These are phyloP conservation scores for Raffaelea albimanens DNA, from an alignment of 2,329 filamentous ascomycete genomes.

Conservation along the genomic window DNA sequence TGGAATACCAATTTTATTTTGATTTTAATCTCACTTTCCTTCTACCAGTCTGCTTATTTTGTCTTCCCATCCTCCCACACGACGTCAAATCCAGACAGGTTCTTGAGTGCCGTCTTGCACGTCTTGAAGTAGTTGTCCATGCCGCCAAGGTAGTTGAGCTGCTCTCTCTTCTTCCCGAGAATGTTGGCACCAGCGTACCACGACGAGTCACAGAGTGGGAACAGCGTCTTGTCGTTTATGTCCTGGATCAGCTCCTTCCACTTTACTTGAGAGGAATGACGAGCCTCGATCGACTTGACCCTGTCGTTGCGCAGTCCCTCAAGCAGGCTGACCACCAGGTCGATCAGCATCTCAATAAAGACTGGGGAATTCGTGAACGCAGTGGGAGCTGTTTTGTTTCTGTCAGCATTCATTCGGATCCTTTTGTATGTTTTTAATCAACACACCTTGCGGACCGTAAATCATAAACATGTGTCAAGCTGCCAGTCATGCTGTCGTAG, in stretches of 20 bases:
- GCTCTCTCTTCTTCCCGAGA: conserved; percentile 14
- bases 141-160: conserved; percentile 12
- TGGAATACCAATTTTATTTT: no score
- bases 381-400: conserved; percentile 9
- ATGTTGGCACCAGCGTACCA: conserved; percentile 18
- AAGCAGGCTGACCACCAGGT: conserved; percentile 10
- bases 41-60: no score
- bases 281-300: conserved; percentile 11
- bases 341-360: conserved; percentile 11
- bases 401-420: not conserved
- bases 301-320: conserved; percentile 6
- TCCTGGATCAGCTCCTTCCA: conserved; percentile 12
- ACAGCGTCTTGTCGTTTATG: conserved; percentile 11
- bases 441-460: conserved; percentile 10
- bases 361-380: conserved; percentile 13
- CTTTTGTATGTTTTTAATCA: not conserved
- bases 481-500: conserved; percentile 24
- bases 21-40: no score
- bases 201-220: conserved; percentile 10
- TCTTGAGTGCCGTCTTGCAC: no score
- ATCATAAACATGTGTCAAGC: conserved; percentile 15
- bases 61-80: no score
- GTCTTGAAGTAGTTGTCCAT: conserved; percentile 8
- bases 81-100: no score
- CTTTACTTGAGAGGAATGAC: conserved; percentile 3